These are phyloP conservation scores for Hypoxylon sp. DNA, from an alignment of 2,329 filamentous ascomycete genomes.

Conservation along the genomic window DNA sequence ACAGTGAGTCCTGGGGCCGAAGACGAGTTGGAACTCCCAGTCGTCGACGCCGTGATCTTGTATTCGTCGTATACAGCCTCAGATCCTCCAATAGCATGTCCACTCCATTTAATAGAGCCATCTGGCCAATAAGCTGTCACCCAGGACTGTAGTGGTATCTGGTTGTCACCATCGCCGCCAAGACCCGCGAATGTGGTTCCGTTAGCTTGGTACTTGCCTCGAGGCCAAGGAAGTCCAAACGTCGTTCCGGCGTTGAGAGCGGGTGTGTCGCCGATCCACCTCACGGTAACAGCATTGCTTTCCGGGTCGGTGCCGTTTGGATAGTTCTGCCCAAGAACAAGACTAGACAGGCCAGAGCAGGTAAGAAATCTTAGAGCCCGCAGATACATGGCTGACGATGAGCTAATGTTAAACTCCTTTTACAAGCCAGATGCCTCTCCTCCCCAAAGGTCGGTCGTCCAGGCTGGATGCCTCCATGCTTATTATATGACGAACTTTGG, in stretches of 20 bases:
- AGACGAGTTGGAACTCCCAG: not conserved
- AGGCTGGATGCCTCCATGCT: conserved; percentile 1
- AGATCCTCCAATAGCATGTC: conserved; percentile 59
- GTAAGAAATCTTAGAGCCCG: not conserved
- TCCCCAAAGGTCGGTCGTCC: not conserved
- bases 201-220: conserved; percentile 49
- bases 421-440: conserved; percentile 6
- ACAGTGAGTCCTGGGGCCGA: conserved; percentile 23
- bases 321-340: conserved; percentile 9
- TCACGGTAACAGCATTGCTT: conserved; percentile 39
- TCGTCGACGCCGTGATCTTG: conserved; percentile 47
- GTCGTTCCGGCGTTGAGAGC: conserved; percentile 49
- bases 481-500: conserved; percentile 12
- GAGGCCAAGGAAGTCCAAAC: conserved; percentile 55
- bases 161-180: conserved; percentile 34
- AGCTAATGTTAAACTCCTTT: not conserved
- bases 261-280: conserved; percentile 53
- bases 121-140: conserved; percentile 67
- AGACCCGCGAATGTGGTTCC: conserved; percentile 49
- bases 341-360: conserved; percentile 3
- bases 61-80: conserved; percentile 53
- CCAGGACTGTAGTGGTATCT: conserved; percentile 60
- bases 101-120: conserved; percentile 68
- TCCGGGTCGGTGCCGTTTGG: conserved; percentile 17
- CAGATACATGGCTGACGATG: conserved; percentile 8